These are phyloP conservation scores for Colletotrichum theobromicola DNA, from an alignment of 2,329 filamentous ascomycete species.

Conservation along the genomic window DNA sequence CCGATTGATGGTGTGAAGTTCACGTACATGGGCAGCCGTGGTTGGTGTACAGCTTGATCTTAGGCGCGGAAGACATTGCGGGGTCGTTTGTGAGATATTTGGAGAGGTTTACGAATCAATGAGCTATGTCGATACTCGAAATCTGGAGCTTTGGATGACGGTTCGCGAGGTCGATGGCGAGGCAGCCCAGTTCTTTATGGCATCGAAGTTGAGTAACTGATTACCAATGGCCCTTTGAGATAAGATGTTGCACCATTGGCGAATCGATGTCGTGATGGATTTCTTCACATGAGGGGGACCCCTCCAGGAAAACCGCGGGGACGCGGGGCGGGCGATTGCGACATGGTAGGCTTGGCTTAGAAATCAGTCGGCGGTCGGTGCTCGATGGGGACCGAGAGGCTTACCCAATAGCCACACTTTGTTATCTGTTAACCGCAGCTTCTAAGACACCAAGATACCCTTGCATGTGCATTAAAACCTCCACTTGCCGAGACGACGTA, in stretches of 20 bases:
- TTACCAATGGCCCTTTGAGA: not conserved
- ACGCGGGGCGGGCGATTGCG: not conserved
- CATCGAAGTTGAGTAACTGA: not conserved
- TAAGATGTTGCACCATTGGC: not conserved
- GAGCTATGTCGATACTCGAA: not conserved
- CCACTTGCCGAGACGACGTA: not conserved
- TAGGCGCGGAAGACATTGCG: slow-evolving; percentile 32
- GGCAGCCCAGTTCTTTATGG: not conserved
- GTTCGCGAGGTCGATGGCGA: not conserved
- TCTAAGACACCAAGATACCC: not conserved
- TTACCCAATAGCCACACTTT: not conserved
- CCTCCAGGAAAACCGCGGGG: not conserved
- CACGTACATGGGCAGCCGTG: slow-evolving; percentile 66
- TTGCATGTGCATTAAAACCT: not conserved
- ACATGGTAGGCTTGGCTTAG: not conserved
- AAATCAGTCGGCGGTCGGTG: not conserved
- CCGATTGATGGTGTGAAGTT: not conserved
- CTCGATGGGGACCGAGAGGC: not conserved
- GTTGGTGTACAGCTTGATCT: slow-evolving; percentile 75
- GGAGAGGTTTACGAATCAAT: not conserved
- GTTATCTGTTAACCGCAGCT: not conserved
- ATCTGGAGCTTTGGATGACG: not conserved
- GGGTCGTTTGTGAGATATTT: not conserved
- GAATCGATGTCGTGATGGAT: slow-evolving; percentile 7
- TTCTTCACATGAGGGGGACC: not conserved